Evolutionary conservation across 2,329 filamentous ascomycete genomes (phyloP).

Genomic region (Clonostachys byssicola): DNA sequence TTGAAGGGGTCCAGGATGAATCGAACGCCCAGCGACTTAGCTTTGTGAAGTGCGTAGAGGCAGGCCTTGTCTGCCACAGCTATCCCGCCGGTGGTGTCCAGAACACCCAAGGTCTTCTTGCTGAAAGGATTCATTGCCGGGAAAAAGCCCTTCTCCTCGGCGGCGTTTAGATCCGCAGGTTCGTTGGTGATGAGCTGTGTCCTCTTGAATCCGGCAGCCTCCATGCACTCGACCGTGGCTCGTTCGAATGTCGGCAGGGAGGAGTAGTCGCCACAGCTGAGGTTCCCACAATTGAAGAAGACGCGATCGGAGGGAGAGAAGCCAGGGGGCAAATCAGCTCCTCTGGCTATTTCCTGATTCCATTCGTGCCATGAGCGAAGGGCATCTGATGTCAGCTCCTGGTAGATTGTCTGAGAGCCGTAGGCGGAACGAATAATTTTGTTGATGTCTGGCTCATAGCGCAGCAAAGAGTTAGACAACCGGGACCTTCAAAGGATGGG

Average conservation of each 20-base stretch:
- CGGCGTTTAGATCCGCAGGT: constrained; percentile 14
- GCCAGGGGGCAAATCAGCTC: constrained; percentile 23
- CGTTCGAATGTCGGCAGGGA: constrained; percentile 24
- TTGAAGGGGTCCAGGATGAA: constrained; percentile 27
- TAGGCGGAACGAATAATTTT: constrained; percentile 31
- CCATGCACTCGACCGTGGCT: constrained; percentile 26
- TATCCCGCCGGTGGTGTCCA: constrained; percentile 41
- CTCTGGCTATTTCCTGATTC: constrained; percentile 31
- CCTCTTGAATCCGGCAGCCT: constrained; percentile 20
- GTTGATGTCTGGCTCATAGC: constrained; percentile 19
- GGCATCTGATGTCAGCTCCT: constrained; percentile 36
- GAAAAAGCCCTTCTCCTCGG: constrained; percentile 16
- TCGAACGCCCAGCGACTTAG: constrained; percentile 29
- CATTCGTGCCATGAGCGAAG: constrained; percentile 34
- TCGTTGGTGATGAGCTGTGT: constrained; percentile 27
- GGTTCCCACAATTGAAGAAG: constrained; percentile 30
- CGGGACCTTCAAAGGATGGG: too few species aligned
- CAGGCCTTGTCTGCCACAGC: constrained; percentile 41
- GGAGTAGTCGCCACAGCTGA: constrained; percentile 14
- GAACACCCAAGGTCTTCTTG: constrained; percentile 25
- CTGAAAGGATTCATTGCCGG: constrained; percentile 30
- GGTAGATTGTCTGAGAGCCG: constrained; percentile 37
- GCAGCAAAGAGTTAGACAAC: too few species aligned
- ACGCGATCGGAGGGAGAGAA: constrained; percentile 26
- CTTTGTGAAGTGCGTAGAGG: constrained; percentile 35